Evolutionary conservation across 1,284 basidiomycete genomes (phyloP).

Genomic region (Ganoderma leucocontextum): DNA sequence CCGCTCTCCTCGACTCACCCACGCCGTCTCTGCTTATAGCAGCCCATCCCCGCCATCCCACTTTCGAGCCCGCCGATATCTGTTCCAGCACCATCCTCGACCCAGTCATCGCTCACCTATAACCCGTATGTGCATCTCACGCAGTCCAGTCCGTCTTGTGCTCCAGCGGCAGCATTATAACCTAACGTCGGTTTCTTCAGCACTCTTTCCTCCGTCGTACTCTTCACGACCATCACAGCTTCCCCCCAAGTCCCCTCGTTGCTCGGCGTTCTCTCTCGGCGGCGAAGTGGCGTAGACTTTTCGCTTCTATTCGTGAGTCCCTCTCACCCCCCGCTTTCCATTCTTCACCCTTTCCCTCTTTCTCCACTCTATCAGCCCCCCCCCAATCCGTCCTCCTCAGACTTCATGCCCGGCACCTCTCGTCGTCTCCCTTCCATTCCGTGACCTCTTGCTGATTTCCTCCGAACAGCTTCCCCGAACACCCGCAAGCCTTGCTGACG

Average conservation of each 20-base stretch:
- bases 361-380: neutral
- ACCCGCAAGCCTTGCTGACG: neutral
- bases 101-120: neutral
- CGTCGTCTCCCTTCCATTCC: neutral
- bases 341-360: neutral
- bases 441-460: neutral
- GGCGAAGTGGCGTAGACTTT: neutral
- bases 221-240: neutral
- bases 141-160: neutral
- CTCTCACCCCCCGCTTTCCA: neutral
- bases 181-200: neutral
- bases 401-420: neutral
- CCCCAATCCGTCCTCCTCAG: neutral
- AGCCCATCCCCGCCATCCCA: too few relatives aligned
- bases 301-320: slow-evolving; percentile 4
- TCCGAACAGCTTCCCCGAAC: neutral
- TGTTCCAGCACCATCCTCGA: too few relatives aligned
- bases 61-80: too few relatives aligned
- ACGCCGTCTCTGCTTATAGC: too few relatives aligned
- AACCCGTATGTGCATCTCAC: neutral
- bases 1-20: too few relatives aligned
- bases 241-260: neutral
- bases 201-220: neutral
- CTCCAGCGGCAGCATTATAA: neutral
- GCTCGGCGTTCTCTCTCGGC: neutral